Percentiles rank a stretch among this genome's conserved stretches.
Conservation (phyloP, 1,284 basidiomycete genomes). For the Ustilago tritici region DNA sequence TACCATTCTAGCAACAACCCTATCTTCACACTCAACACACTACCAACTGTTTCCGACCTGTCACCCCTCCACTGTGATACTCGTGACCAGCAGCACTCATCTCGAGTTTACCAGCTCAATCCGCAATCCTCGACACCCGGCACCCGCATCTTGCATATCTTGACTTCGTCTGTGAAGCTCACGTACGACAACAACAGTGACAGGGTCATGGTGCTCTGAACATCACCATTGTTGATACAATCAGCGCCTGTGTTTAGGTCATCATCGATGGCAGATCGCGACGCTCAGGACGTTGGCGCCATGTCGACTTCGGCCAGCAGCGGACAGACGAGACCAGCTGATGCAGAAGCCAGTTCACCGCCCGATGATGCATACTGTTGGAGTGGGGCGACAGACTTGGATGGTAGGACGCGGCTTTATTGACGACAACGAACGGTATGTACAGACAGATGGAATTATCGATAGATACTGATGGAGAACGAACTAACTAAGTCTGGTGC, state of each 20-base stretch:
- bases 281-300: not conserved
- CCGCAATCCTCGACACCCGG: not conserved
- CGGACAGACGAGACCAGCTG: conserved; percentile 3
- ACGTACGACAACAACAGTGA: not conserved
- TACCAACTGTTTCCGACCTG: not conserved
- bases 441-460: too few species aligned
- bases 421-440: too few species aligned
- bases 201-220: not conserved
- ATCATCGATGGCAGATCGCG: conserved; percentile 15
- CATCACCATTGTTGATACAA: not conserved
- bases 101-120: not conserved
- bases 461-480: too few species aligned
- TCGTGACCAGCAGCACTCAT: not conserved
- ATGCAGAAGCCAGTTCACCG: not conserved
- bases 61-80: not conserved
- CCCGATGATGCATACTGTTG: not conserved
- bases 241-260: not conserved
- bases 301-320: not conserved
- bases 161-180: not conserved
- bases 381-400: too few species aligned
- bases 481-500: too few species aligned
- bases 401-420: too few species aligned
- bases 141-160: not conserved
- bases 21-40: not conserved
- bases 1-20: not conserved